Percentiles rank a stretch among this genome's conserved stretches.
Conservation (phyloP, 805 yeast genomes). For the Suhomyces vadensis region DNA sequence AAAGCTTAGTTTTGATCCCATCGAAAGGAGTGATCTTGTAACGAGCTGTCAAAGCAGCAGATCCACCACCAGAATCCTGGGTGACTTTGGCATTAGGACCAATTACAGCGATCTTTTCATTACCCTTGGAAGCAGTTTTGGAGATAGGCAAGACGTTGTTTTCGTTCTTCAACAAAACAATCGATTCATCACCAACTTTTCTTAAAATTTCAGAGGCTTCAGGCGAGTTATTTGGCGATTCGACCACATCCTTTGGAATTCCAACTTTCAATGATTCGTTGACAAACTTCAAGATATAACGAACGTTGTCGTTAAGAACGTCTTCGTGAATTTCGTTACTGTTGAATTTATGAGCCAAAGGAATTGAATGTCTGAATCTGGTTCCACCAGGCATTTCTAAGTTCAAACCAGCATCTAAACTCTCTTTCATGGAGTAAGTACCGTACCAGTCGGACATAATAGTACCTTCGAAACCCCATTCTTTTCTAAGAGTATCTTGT, state of each 20-base stretch:
- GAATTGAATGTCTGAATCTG: slow-evolving; percentile 42
- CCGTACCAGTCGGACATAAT: slow-evolving; percentile 70
- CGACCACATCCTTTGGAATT: slow-evolving; percentile 39
- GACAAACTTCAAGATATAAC: slow-evolving; percentile 48
- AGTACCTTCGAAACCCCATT: slow-evolving; percentile 59
- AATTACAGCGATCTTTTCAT: slow-evolving; percentile 48
- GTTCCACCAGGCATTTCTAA: slow-evolving; percentile 71
- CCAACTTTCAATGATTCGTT: slow-evolving; percentile 44
- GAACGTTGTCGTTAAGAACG: slow-evolving; percentile 49
- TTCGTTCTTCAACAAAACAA: slow-evolving; percentile 60
- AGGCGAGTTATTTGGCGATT: slow-evolving; percentile 44
- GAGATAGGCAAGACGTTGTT: slow-evolving; percentile 47
- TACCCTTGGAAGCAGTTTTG: slow-evolving; percentile 14
- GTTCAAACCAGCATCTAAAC: slow-evolving; percentile 58
- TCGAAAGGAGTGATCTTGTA: slow-evolving; percentile 50
- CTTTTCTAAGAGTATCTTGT: slow-evolving; percentile 49
- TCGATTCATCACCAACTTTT: slow-evolving; percentile 44
- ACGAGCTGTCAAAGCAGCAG: slow-evolving; percentile 52
- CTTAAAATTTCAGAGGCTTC: slow-evolving; percentile 13
- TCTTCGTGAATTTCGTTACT: slow-evolving; percentile 42
- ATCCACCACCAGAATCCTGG: slow-evolving; percentile 62
- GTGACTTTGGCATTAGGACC: slow-evolving; percentile 60
- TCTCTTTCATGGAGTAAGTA: slow-evolving; percentile 45
- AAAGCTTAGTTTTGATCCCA: slow-evolving; percentile 38
- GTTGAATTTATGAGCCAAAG: slow-evolving; percentile 43